Evolutionary conservation across 352 stramenopile species (phyloP), one percentile per base, ranked within the genome.

Genomic region (Pythium coloratum): DNA sequence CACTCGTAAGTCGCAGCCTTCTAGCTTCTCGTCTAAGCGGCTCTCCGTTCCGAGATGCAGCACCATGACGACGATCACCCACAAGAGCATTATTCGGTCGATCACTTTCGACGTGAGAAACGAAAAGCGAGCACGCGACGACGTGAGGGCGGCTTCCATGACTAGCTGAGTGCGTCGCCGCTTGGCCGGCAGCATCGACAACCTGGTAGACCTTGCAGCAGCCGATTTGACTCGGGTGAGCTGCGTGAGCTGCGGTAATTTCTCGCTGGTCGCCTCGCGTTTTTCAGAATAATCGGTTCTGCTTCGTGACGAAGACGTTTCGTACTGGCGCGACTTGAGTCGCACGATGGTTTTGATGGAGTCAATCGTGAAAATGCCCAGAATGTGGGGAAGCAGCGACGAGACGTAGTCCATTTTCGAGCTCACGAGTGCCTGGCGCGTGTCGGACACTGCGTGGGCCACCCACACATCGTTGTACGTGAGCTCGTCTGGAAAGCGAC

Each of bases 391-490:
- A 28, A 55, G 20, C 16, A 70, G 33, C 2, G 64, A 62, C 5
- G 56, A 61, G 16, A 70, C 44, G n/a, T 42, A 64, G 51, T 70
- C 64, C 10, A 61, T 16, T 4, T 12, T 24, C 6, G 47, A 62
- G 14, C n/a, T 54, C 46, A 70, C 47, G 18, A 70, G 20, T 3
- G 49, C 26, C 18, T 70, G 64, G 2, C 49, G n/a, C n/a, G 42
- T 34, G 26, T 38, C 34, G 4, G 26, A 40, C 9, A 59, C 28
- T 6, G 18, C 30, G n/a, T 40, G 49, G 12, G 55, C 58, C 26
- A 63, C 36, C 63, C 63, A 70, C 3, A 54, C 55, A 32, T 69
- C 63, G 16, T 69, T 53, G 46, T 47, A 59, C 7, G 34, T 42
- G 8, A 69, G 46, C 32, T 51, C 36, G 10, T 34, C 12, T 4